Base-by-base conservation (phyloP, 1,284 basidiomycete species). In the Apiotrichum laibachii region DNA sequence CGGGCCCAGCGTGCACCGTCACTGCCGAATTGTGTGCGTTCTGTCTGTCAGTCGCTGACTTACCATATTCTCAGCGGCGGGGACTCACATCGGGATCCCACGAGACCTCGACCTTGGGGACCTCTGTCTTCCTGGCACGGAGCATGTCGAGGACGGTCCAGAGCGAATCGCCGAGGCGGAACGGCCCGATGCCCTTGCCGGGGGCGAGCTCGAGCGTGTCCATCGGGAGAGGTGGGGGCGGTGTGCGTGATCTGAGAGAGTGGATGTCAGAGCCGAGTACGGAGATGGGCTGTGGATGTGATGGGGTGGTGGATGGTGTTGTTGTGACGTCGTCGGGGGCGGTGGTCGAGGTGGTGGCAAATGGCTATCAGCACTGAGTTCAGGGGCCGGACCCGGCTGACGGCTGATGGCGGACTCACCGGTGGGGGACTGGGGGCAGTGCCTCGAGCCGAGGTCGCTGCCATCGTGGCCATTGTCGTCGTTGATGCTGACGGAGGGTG, bases 51-150 rank as follows among this genome's bases (percentile, higher is more conserved):
- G 37, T 11, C 12, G 10, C 37, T 37, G n/a, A n/a, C n/a, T n/a
- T n/a, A n/a, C n/a, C n/a, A n/a, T n/a, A n/a, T 53, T 6, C 5
- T 21, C n/a, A 3, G 34, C 18, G 7, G 21, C 7, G 10, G 60
- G 60, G 16, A 66, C 70, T 82, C 50, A 84, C 78, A 65, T 89
- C 87, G 12, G 85, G 82, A 71, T 93, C 89, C 73, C 87, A 92
- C 72, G 90, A 89, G 67, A 93, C 80, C 63, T 92, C 88, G 47
- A 92, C 84, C 67, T 89, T 87, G 43, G 89, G 90, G 63, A 89
- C 92, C 51, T 82, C 58, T 3, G 66, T 68, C 64, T 76, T 77
- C n/a, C 72, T 60, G 6, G 70, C 67, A n/a, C 79, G 69, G 8
- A 94, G 79, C 43, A 84, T 77, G 66, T 90, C 88, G 51, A 93